Base-by-base conservation (phyloP, 164 flowering plant genomes). In the Tetracentron sinense region DNA sequence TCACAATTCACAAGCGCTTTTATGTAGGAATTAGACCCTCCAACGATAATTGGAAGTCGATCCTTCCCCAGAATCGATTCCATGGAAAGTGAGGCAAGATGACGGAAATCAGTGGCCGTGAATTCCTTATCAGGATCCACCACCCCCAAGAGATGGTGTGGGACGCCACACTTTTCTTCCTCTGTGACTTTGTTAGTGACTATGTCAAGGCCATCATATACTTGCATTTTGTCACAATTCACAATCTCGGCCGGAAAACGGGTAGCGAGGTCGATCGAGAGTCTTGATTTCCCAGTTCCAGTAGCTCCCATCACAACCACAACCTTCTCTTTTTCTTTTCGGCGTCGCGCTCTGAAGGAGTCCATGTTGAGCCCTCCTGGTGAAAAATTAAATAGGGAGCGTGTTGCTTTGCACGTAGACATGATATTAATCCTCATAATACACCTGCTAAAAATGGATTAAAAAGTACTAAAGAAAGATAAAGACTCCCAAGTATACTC, bases 211-310 rank as follows among this genome's bases (percentile, higher is more conserved):
- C 97, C 96, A 31, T 78, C 47, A 69, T 82, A 83, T 6, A 85
- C 85, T 76, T 92, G 98, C 65, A 90, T 92, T 77, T 90, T 90
- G 66, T 92, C 98, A 0, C 92, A 85, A 54, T 92, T 92, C 8
- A 92, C 54, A 15, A 92, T 67, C 78, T 90, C 98, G 3, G 84
- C 88, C 0, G 75, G 67, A 63, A 87, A 82, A 1, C 69, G 79
- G 4, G 77, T 73, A 4, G 98, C 96, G 0, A 92, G 62, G 68
- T 92, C 97, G 54, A 92, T 83, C 7, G 96, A 83, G 7, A 92
- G 87, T 4, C 76, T 69, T 0, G 96, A 85, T 61, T 90, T 92
- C 0, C 96, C 98, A 6, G 96, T 82, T 1, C 96, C 98, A 15
- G 96, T 92, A 0, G 96, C 88, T 0, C 98, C 98, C 72, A 92